Evolutionary conservation across 805 yeast genomes (phyloP), one percentile per base, ranked within the genome.

Genomic region (Suhomyces kilbournensis): DNA sequence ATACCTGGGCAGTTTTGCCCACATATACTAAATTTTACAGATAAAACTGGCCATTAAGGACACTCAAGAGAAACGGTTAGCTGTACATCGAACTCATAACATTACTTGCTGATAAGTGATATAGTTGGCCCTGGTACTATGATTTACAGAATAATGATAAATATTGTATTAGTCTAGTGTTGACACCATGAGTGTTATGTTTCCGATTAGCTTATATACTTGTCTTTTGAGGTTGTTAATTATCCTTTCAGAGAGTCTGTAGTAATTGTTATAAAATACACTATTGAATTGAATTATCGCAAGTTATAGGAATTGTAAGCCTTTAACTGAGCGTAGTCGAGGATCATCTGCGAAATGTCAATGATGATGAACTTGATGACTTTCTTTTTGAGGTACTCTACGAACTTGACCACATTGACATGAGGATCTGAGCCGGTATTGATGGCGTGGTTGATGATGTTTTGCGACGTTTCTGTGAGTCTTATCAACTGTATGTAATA

Each of bases 361-460:
- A 74, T 63, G 26, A 72, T 62, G 19, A 75, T 65, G 50, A 75
- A 69, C 55, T 67, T 69, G 55, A 74, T 64, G 8, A 73, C 60
- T 49, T 56, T 58, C 53, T 65, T 60, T 50, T 71, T 68, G 47
- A 75, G 59, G 50, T 74, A 75, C 35, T 71, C 76, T 56, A 74
- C 56, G 39, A 72, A 62, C 53, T 62, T 63, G 28, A 61, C 52
- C 39, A 68, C 50, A 47, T 63, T 64, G 3, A 57, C 52, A 30
- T 49, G 49, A 44, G 52, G 54, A 14, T 57, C 51, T 9, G 17
- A 10, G 7, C 28, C 54, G 30, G 57, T 46, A 45, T 53, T 51
- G 15, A 50, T 32, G 19, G 53, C 40, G 8, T 40, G 22, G 35
- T 34, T 43, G 30, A 62, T 43, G 8, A 65, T 46, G 34, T 34